A percentile compares a stretch with the other conserved stretches of the same genome.
These are phyloP conservation scores for Syzygium oleosum DNA, from an alignment of 345 rosid genomes.

Conservation along the genomic window DNA sequence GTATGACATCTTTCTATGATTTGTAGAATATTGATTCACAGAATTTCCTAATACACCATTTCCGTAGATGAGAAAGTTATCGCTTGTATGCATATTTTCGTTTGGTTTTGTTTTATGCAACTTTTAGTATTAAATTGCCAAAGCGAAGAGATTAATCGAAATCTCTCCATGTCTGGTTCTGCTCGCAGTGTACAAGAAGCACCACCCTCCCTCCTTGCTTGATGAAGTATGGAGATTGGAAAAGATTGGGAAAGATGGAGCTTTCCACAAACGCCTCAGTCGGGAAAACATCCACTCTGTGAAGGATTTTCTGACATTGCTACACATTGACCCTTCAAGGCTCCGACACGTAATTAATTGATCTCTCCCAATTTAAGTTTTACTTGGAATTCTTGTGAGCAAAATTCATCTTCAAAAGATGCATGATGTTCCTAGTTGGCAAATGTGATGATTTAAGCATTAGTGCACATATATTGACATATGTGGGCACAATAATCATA, in stretches of 20 bases:
- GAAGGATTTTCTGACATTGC: constrained; percentile 75
- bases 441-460: not conserved
- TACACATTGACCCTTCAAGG: constrained; percentile 54
- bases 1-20: not conserved
- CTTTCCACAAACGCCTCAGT: constrained; percentile 80
- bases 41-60: not conserved
- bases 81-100: not conserved
- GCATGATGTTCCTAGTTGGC: not conserved
- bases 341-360: constrained; percentile 59
- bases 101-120: not conserved
- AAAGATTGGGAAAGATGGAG: constrained; percentile 98
- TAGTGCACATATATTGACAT: not conserved
- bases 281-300: constrained; percentile 63
- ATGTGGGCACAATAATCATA: not conserved
- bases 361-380: not conserved
- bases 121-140: not conserved
- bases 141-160: not conserved
- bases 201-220: constrained; percentile 76
- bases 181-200: constrained; percentile 86
- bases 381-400: not conserved
- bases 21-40: not conserved
- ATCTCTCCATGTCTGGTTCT: not conserved
- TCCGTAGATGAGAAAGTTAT: not conserved
- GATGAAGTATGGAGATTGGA: constrained; percentile 99
- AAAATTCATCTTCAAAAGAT: not conserved